Percentiles rank a stretch among this genome's conserved stretches.
Conservation (phyloP, 1,139 yeast species). For the Hemisphaericaspora xylanilytica region DNA sequence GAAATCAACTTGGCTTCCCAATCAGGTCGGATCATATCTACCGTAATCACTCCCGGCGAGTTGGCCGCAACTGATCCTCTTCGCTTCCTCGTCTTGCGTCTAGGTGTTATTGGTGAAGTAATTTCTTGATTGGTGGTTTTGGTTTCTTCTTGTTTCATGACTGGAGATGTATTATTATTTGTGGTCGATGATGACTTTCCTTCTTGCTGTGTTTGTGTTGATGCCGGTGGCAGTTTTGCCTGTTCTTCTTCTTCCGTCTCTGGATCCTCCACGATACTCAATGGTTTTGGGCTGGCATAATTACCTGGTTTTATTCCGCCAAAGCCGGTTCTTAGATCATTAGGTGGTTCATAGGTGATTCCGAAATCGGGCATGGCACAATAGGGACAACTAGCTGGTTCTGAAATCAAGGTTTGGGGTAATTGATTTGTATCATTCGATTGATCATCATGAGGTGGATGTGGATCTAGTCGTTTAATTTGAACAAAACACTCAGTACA, state of each 20-base stretch:
- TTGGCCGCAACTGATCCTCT: slow-evolving; percentile 55
- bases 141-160: neutral
- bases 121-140: neutral
- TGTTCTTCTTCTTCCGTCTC: slow-evolving; percentile 13
- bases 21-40: slow-evolving; percentile 85
- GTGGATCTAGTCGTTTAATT: slow-evolving; percentile 91
- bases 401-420: slow-evolving; percentile 72
- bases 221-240: no score
- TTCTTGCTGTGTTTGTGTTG: no score
- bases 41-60: slow-evolving; percentile 66
- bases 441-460: slow-evolving; percentile 75
- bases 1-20: slow-evolving; percentile 76
- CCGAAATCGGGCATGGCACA: slow-evolving; percentile 90
- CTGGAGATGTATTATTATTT: neutral
- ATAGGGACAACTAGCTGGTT: slow-evolving; percentile 89
- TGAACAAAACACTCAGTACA: slow-evolving; percentile 98
- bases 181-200: no score
- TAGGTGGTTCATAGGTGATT: slow-evolving; percentile 69
- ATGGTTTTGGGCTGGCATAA: slow-evolving; percentile 17
- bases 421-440: slow-evolving; percentile 24
- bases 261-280: slow-evolving; percentile 6
- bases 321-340: slow-evolving; percentile 53
- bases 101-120: neutral
- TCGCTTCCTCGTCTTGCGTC: slow-evolving; percentile 13
- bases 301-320: slow-evolving; percentile 43